Evolutionary conservation across 805 yeast genomes (phyloP).

Genomic region (Suhomyces sp.): DNA sequence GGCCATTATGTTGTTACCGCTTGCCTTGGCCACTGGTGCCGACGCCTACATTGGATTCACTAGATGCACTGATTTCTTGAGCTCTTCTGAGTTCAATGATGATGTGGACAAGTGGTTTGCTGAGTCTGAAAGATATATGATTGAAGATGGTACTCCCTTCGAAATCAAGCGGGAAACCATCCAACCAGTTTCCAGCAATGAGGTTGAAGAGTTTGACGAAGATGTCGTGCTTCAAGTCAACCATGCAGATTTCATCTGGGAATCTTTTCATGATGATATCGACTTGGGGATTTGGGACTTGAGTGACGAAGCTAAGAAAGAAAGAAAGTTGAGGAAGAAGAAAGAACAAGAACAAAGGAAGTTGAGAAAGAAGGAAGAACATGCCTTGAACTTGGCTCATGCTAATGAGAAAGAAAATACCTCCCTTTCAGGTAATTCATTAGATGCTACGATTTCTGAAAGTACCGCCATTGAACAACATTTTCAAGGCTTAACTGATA

Average conservation of each 20-base stretch:
- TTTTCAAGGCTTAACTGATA: conserved; percentile 35
- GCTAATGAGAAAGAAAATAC: conserved; percentile 5
- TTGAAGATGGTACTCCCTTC: not conserved
- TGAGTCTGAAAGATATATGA: conserved; percentile 1
- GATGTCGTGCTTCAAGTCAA: conserved; percentile 21
- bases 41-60: conserved; percentile 44
- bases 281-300: conserved; percentile 26
- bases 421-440: conserved; percentile 2
- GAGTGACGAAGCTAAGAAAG: conserved; percentile 10
- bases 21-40: conserved; percentile 45
- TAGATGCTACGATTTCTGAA: conserved; percentile 3
- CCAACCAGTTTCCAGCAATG: not conserved
- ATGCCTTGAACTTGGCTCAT: conserved; percentile 7
- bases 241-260: conserved; percentile 34
- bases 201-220: not conserved
- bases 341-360: conserved; percentile 11
- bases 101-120: conserved; percentile 11
- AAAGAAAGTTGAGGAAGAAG: conserved; percentile 13
- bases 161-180: not conserved
- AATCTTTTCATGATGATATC: conserved; percentile 25
- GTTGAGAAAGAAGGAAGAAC: conserved; percentile 11
- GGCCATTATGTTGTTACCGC: conserved; percentile 43
- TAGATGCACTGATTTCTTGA: conserved; percentile 23
- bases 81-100: conserved; percentile 17
- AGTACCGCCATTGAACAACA: conserved; percentile 1